Percentiles rank a stretch among this genome's conserved stretches.
These are phyloP conservation scores for Setaria italica DNA, from an alignment of 202 grass and related monocot species.

Conservation along the genomic window DNA sequence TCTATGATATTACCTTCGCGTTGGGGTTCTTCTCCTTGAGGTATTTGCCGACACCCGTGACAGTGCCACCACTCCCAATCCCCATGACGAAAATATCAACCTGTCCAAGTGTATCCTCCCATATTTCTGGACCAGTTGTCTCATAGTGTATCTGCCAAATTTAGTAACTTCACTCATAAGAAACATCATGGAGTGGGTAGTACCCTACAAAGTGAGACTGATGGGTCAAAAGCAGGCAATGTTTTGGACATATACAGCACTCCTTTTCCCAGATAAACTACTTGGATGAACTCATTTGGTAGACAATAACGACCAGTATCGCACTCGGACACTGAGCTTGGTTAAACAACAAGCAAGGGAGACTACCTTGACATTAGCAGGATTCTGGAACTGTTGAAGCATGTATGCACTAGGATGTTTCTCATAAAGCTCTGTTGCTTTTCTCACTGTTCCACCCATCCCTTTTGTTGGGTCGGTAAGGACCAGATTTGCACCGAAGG, in stretches of 20 bases:
- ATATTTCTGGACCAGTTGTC: slow-evolving; percentile 91
- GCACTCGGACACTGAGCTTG: not conserved
- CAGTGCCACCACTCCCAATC: slow-evolving; percentile 81
- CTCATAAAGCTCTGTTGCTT: slow-evolving; percentile 73
- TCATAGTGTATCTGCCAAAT: slow-evolving; percentile 70
- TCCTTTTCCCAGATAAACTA: not conserved
- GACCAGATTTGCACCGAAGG: slow-evolving; percentile 76
- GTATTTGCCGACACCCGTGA: slow-evolving; percentile 80
- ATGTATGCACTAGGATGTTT: slow-evolving; percentile 72
- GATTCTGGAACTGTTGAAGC: slow-evolving; percentile 97
- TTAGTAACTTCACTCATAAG: not conserved
- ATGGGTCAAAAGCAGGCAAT: not conserved
- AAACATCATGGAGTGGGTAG: not conserved
- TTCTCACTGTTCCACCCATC: slow-evolving; percentile 93
- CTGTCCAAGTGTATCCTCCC: slow-evolving; percentile 81
- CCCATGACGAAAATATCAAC: slow-evolving; percentile 95
- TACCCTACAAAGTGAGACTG: not conserved
- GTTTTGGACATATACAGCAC: not conserved
- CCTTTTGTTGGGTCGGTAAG: slow-evolving; percentile 88
- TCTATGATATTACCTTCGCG: slow-evolving; percentile 58
- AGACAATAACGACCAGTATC: not conserved
- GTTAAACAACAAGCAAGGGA: not conserved
- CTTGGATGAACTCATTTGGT: not conserved
- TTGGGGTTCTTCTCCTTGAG: slow-evolving; percentile 86
- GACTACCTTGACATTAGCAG: slow-evolving; percentile 85